Conservation (phyloP, 352 stramenopile species). For the Pythium sukuiense region DNA sequence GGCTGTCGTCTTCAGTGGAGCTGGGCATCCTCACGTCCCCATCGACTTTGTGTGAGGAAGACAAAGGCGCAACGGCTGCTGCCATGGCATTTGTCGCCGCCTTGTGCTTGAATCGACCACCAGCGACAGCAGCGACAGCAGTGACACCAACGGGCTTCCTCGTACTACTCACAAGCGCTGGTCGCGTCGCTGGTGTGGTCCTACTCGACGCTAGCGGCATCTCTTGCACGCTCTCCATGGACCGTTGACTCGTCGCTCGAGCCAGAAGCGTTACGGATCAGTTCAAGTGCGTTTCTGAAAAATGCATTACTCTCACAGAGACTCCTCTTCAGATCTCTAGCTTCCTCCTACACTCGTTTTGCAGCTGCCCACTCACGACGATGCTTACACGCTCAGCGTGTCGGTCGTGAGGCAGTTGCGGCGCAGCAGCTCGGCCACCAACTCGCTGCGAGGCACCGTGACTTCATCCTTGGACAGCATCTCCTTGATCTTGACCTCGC, state of each 20-base stretch:
- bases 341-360: too few relatives aligned
- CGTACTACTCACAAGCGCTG: background rate
- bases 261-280: background rate
- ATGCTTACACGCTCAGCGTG: slow-evolving; percentile 60
- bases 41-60: background rate
- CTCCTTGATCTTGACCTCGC: slow-evolving; percentile 97
- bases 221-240: too few relatives aligned
- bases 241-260: too few relatives aligned
- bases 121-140: background rate
- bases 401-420: slow-evolving; percentile 69
- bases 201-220: background rate
- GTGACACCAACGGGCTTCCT: background rate
- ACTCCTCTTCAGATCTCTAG: background rate
- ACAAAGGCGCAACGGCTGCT: background rate
- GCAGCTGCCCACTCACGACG: background rate
- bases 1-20: background rate
- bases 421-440: slow-evolving; percentile 70
- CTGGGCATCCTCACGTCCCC: background rate
- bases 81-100: background rate
- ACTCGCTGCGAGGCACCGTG: slow-evolving; percentile 66
- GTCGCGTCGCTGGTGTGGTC: background rate
- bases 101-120: background rate
- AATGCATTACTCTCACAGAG: background rate
- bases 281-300: slow-evolving; percentile 2
- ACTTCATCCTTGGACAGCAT: slow-evolving; percentile 92